These are phyloP conservation scores for Penicillium antarcticum DNA, from an alignment of 495 filamentous ascomycete genomes.

Conservation along the genomic window DNA sequence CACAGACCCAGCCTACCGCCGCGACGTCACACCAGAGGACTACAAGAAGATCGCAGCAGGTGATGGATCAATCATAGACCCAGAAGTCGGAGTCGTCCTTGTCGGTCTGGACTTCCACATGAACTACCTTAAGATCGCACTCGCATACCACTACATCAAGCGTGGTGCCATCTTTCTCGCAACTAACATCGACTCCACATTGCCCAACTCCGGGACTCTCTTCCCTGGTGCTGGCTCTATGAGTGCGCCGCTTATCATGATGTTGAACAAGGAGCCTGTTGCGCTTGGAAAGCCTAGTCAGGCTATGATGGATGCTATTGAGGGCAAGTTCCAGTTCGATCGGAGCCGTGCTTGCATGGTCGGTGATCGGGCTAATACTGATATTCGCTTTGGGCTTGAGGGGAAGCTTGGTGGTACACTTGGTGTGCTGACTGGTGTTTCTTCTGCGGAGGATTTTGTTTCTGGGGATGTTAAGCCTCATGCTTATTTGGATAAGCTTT, in stretches of 20 bases:
- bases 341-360: slow-evolving; percentile 89
- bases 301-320: slow-evolving; percentile 99
- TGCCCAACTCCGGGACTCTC: slow-evolving; percentile 73
- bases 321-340: slow-evolving; percentile 90
- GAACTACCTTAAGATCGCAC: slow-evolving; percentile 86
- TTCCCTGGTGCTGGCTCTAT: slow-evolving; percentile 91
- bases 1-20: slow-evolving; percentile 74
- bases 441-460: slow-evolving; percentile 75
- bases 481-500: slow-evolving; percentile 78
- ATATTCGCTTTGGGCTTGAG: slow-evolving; percentile 93
- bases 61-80: slow-evolving; percentile 64
- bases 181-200: slow-evolving; percentile 86
- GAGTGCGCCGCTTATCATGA: slow-evolving; percentile 73
- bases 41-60: slow-evolving; percentile 73
- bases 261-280: slow-evolving; percentile 65
- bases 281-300: slow-evolving; percentile 92
- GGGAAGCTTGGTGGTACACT: slow-evolving; percentile 88
- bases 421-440: slow-evolving; percentile 87
- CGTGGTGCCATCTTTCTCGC: slow-evolving; percentile 86
- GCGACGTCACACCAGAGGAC: slow-evolving; percentile 75
- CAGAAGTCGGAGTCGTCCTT: slow-evolving; percentile 85
- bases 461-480: slow-evolving; percentile 65
- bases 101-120: slow-evolving; percentile 88
- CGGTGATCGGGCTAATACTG: slow-evolving; percentile 89
- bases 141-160: slow-evolving; percentile 80